Evolutionary conservation across 2,329 filamentous ascomycete genomes (phyloP).

Genomic region (Colletotrichum eleusines): DNA sequence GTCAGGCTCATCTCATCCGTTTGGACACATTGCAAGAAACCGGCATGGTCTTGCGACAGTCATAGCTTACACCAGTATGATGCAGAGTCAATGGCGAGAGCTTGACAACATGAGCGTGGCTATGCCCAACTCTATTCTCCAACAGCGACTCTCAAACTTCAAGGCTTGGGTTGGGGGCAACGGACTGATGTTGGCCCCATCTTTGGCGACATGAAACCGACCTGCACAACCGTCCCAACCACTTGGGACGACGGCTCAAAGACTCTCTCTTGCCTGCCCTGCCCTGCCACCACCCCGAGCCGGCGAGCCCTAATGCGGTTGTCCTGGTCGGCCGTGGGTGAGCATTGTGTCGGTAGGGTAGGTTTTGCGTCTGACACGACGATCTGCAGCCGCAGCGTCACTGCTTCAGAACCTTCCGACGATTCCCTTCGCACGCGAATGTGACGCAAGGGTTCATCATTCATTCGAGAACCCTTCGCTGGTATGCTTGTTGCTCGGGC

Average conservation of each 20-base stretch:
- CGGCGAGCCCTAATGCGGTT: conserved; percentile 18
- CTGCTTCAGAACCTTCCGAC: conserved; percentile 31
- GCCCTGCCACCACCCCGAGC: background rate
- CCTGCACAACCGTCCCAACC: conserved; percentile 34
- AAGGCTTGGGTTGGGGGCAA: conserved; percentile 11
- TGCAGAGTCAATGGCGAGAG: background rate
- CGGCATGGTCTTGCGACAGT: conserved; percentile 12
- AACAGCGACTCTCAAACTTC: conserved; percentile 4
- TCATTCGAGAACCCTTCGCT: conserved; percentile 23
- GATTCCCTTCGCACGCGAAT: conserved; percentile 9
- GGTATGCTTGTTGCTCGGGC: conserved; percentile 1
- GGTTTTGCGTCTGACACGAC: conserved; percentile 38
- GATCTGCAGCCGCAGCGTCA: conserved; percentile 40
- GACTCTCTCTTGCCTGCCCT: background rate
- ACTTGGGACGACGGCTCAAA: conserved; percentile 31
- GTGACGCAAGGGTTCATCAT: conserved; percentile 25
- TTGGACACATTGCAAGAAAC: conserved; percentile 24
- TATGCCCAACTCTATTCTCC: background rate
- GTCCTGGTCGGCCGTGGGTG: background rate
- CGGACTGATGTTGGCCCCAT: conserved; percentile 28
- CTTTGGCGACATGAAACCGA: conserved; percentile 20
- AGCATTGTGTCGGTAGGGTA: conserved; percentile 28
- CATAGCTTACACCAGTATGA: conserved; percentile 1
- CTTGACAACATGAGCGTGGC: conserved; percentile 25
- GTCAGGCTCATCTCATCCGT: conserved; percentile 34